Conservation (phyloP, 192 early-diverging fungal genomes). For the Haplosporangium gracile region DNA sequence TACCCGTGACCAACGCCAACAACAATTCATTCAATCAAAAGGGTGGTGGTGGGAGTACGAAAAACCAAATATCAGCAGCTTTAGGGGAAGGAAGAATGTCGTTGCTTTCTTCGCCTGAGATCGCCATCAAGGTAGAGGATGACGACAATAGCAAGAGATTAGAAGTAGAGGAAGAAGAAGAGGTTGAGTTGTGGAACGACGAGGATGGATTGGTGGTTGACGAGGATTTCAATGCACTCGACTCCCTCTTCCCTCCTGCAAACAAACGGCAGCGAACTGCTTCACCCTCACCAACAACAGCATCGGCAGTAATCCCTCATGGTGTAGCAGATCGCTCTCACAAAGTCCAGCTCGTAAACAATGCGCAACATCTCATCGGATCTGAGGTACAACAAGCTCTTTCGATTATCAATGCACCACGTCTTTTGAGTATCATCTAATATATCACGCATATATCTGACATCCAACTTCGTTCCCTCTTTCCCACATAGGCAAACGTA, state of each 20-base stretch:
- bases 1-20: neutral
- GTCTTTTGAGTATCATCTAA: neutral
- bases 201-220: slow-evolving; percentile 29
- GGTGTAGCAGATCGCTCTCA: neutral
- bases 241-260: slow-evolving; percentile 10
- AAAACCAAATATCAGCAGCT: neutral
- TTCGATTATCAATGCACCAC: neutral
- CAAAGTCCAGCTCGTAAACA: neutral
- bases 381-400: slow-evolving; percentile 9
- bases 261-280: slow-evolving; percentile 18
- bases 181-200: slow-evolving; percentile 43
- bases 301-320: neutral
- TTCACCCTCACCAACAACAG: slow-evolving; percentile 10
- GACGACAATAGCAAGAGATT: slow-evolving; percentile 1
- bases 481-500: neutral
- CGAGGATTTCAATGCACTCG: slow-evolving; percentile 7
- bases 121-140: slow-evolving; percentile 24
- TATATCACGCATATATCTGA: neutral
- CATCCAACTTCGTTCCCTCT: neutral
- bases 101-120: neutral
- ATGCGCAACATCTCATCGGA: slow-evolving; percentile 11
- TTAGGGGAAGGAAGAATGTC: neutral
- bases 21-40: neutral
- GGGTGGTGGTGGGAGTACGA: neutral
- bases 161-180: slow-evolving; percentile 8